A percentile compares a stretch with the other conserved stretches of the same genome.
These are phyloP conservation scores for Trichoderma brevicompactum DNA, from an alignment of 2,329 filamentous ascomycete genomes.

Conservation along the genomic window DNA sequence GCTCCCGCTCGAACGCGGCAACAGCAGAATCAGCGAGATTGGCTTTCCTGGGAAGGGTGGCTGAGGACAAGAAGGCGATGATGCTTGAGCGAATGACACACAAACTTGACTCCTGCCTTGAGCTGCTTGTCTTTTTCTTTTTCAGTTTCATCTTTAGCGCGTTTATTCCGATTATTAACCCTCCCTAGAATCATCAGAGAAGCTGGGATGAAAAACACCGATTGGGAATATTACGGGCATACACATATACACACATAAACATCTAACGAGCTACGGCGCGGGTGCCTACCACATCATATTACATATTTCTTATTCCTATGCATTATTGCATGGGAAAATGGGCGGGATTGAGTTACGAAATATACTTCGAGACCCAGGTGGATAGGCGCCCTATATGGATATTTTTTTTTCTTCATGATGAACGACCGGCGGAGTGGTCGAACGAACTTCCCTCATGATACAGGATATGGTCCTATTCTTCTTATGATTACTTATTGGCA, in stretches of 20 bases:
- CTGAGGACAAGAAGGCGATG: conserved; percentile 37
- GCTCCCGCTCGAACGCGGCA: conserved; percentile 25
- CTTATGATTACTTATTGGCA: not conserved
- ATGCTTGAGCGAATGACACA: conserved; percentile 1
- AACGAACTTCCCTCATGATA: conserved; percentile 1
- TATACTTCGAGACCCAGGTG: not conserved
- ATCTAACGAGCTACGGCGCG: not conserved
- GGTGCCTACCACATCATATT: not conserved
- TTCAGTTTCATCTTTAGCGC: not conserved
- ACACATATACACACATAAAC: not conserved
- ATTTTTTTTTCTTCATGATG: not conserved
- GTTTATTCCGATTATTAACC: not conserved
- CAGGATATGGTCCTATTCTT: not conserved
- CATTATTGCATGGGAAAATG: not conserved
- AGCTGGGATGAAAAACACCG: not conserved
- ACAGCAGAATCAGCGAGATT: conserved; percentile 15
- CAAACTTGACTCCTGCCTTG: no score
- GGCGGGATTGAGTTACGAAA: not conserved
- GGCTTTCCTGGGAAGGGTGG: conserved; percentile 35
- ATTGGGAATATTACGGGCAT: not conserved
- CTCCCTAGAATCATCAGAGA: not conserved
- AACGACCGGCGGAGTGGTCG: not conserved
- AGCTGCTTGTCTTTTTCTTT: not conserved
- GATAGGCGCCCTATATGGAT: conserved; percentile 1
- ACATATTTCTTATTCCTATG: not conserved